Base-by-base conservation (phyloP, 1,284 basidiomycete genomes). In the Cryptococcus sp. region DNA sequence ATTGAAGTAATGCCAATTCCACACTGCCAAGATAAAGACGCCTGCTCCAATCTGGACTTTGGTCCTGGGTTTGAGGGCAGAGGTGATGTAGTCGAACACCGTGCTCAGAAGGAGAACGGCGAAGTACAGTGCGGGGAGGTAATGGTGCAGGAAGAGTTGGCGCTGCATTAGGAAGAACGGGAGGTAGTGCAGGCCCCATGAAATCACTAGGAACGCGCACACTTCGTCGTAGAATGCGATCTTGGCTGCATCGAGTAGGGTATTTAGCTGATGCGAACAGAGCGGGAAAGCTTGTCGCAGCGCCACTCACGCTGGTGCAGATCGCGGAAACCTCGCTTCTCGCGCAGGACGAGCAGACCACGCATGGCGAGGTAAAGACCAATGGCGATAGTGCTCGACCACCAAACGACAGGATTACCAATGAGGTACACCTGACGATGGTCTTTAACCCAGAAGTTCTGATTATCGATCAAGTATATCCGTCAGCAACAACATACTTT, bases 401-500 rank as follows among this genome's bases (percentile, higher is more conserved):
- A 96, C 94, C 95, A 98, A 20, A 96, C 83, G 61, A 94, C 82
- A 0, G 93, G 92, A 77, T 98, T 99, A 7, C 95, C 95, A 35
- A 97, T 84, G 46, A 99, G 84, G 78, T 99, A 99, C 60, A 99
- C 89, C 73, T 98, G 95, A 40, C 86, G 84, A 75, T 98, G 89
- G 62, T 98, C 90, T 77, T 94, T 93, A 45, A 95, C 92, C 96
- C 96, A 99, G 81, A 98, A 99, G 80, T 94, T 93, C 88, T 91
- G 64, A 38, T 42, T 42, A 53, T 20, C 56, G 53, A 66, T 57
- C 60, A 35, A n/a, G n/a, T n/a, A n/a, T n/a, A n/a, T n/a, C n/a
- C n/a, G 16, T 56, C 19, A 17, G 25, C 40, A 49, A n/a, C 13
- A 22, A 23, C 17, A 39, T 13, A 19, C 45, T 25, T 59, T 15